Base-by-base conservation (phyloP, 768 basidiomycete species). In the Hypholoma sublateritium region DNA sequence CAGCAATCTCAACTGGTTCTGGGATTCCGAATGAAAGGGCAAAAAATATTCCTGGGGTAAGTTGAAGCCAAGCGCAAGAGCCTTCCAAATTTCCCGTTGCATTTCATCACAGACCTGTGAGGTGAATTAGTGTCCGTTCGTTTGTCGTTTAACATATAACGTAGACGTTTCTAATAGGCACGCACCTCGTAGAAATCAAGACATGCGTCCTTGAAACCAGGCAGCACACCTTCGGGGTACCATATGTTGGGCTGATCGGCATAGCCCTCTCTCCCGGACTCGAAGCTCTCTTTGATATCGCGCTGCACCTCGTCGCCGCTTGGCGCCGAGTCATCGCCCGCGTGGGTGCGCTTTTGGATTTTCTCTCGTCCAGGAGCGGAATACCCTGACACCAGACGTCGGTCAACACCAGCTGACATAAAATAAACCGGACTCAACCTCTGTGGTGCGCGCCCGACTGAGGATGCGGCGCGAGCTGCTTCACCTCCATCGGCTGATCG, bases 1-100 rank as follows among this genome's bases (percentile, higher is more conserved):
- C 22, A 83, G 68, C n/a, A 87, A 65, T 4, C 84, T 75, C 13
- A 86, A 70, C 50, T 85, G 82, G 62, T 85, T 83, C 57, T 82
- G 78, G 4, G 73, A 70, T 0, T 61, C 69, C 2, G 71, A 69
- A 58, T 85, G 83, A 43, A 67, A 73, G 19, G 66, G 32, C 1
- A 70, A 54, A 56, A 87, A 79, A 57, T 79, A 80, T 16, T 78
- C 77, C 16, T 78, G 72, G 0, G 79, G 70, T 4, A 77, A 61
- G 34, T 63, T 58, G 11, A 85, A 72, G 1, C 76, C 80, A 3
- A 83, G 49, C 0, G 83, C 79, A 3, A 87, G 71, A 0, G 82
- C 82, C 2, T 68, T 69, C 14, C 85, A 65, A 35, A 87, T 68
- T 17, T 62, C 63, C 28, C 79, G 72, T 63, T 80, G 74, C 5